These are phyloP conservation scores for Polyporus arcularius DNA, from an alignment of 768 basidiomycete genomes.

Conservation along the genomic window DNA sequence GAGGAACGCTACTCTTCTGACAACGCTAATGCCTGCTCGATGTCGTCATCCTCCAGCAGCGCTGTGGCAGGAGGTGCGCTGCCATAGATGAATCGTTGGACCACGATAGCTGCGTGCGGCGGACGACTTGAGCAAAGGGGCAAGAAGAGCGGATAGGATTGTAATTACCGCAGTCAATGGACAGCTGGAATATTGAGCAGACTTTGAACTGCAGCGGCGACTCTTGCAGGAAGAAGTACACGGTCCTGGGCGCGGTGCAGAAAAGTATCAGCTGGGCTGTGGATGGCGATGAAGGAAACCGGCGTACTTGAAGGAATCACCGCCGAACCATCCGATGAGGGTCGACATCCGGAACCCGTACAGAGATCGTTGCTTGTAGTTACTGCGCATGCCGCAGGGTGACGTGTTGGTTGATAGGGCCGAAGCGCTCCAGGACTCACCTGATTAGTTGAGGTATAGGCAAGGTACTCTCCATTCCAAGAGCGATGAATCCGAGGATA, in stretches of 20 bases:
- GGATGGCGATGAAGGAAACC: neutral
- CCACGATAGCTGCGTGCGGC: slow-evolving; percentile 56
- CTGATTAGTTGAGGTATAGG: slow-evolving; percentile 84
- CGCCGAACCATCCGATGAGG: slow-evolving; percentile 79
- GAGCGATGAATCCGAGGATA: slow-evolving; percentile 71
- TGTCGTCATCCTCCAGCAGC: slow-evolving; percentile 57
- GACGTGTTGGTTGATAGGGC: neutral
- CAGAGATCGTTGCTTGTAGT: slow-evolving; percentile 74
- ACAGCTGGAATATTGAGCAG: slow-evolving; percentile 83
- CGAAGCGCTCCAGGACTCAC: slow-evolving; percentile 36
- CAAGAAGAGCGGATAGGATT: neutral
- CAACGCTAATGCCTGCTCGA: slow-evolving; percentile 75
- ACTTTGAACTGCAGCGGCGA: slow-evolving; percentile 81
- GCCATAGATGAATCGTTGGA: slow-evolving; percentile 77
- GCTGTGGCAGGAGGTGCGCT: slow-evolving; percentile 58
- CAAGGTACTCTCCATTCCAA: slow-evolving; percentile 85
- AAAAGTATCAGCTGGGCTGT: neutral
- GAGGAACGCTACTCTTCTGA: slow-evolving; percentile 48
- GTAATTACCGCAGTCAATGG: slow-evolving; percentile 70
- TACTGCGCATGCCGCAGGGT: slow-evolving; percentile 43
- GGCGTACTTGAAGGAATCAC: slow-evolving; percentile 81
- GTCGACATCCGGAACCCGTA: slow-evolving; percentile 87
- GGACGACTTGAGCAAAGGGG: slow-evolving; percentile 17
- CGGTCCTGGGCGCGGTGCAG: slow-evolving; percentile 46
- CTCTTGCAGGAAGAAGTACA: slow-evolving; percentile 75